Conservation (phyloP, 768 basidiomycete species). For the Xerocomellus intermedius region DNA sequence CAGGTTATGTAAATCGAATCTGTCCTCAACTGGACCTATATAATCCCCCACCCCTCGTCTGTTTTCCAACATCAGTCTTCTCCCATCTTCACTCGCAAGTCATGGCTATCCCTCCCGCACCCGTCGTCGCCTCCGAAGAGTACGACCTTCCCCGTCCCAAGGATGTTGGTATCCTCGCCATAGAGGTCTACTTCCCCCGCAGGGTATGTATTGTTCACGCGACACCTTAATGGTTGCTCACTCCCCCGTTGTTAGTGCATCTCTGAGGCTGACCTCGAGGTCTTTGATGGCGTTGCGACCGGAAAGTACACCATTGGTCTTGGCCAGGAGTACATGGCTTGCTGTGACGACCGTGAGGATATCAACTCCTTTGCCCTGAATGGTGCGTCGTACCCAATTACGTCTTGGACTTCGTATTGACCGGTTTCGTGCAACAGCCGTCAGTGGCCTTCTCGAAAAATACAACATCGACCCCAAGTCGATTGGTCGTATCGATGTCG, state of each 20-base stretch:
- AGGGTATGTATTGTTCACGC: constrained; percentile 52
- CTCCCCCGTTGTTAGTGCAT: constrained; percentile 61
- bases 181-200: constrained; percentile 94
- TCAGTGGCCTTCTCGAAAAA: constrained; percentile 85
- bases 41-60: constrained; percentile 12
- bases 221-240: constrained; percentile 10
- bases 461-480: constrained; percentile 95
- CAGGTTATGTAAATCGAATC: constrained; percentile 27
- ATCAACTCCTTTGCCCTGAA: constrained; percentile 97
- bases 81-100: not conserved
- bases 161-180: constrained; percentile 91
- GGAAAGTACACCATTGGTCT: constrained; percentile 99
- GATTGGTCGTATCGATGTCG: constrained; percentile 96
- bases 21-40: constrained; percentile 15
- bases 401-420: not conserved
- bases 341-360: constrained; percentile 97
- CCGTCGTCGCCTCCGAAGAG: constrained; percentile 9
- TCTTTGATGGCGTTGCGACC: constrained; percentile 88
- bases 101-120: constrained; percentile 27
- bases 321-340: constrained; percentile 98
- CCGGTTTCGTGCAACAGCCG: constrained; percentile 50
- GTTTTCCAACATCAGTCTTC: not conserved
- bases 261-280: constrained; percentile 92
- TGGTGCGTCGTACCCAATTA: constrained; percentile 49
- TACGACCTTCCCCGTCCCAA: constrained; percentile 58